phyloP scores from a whole-genome alignment of 2,329 filamentous ascomycete species.

The Botrytis fabae region DNA sequence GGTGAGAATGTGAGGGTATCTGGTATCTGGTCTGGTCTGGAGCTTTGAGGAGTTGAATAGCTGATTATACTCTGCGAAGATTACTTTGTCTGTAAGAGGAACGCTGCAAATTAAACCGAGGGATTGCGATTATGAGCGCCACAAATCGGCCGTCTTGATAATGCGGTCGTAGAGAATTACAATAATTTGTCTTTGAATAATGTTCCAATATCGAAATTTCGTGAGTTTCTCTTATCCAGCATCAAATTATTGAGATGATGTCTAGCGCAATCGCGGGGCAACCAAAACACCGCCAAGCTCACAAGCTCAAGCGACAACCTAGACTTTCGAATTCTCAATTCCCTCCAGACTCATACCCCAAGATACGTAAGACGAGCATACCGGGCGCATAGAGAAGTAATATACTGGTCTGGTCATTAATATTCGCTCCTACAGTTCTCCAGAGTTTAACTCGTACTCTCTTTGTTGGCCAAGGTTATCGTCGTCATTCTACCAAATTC shows the following conservation, averaged over 20 bases:
- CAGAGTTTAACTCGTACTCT: not conserved
- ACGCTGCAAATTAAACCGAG: not conserved
- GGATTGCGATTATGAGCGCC: not conserved
- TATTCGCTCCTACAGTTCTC: not conserved
- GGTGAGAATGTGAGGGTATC: constrained; percentile 4
- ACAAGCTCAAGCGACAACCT: constrained; percentile 27
- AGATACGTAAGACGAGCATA: not conserved
- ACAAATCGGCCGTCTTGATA: not conserved
- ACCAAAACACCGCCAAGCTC: constrained; percentile 18
- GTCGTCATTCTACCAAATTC: constrained; percentile 8
- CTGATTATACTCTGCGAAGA: not conserved
- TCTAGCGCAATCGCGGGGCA: constrained; percentile 35
- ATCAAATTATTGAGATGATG: constrained; percentile 28
- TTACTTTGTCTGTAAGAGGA: not conserved
- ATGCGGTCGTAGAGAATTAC: not conserved
- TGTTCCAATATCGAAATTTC: not conserved
- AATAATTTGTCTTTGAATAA: not conserved
- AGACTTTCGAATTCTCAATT: constrained; percentile 25
- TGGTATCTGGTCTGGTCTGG: not conserved
- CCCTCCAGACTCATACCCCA: constrained; percentile 4
- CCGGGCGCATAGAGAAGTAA: not conserved
- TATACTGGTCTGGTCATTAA: not conserved
- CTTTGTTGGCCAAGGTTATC: constrained; percentile 4
- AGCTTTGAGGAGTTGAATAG: not conserved
- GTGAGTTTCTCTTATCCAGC: constrained; percentile 17